Percentiles rank a stretch among this genome's conserved stretches.
These are phyloP conservation scores for Candida hungchunana DNA, from an alignment of 805 yeast genomes.

Conservation along the genomic window DNA sequence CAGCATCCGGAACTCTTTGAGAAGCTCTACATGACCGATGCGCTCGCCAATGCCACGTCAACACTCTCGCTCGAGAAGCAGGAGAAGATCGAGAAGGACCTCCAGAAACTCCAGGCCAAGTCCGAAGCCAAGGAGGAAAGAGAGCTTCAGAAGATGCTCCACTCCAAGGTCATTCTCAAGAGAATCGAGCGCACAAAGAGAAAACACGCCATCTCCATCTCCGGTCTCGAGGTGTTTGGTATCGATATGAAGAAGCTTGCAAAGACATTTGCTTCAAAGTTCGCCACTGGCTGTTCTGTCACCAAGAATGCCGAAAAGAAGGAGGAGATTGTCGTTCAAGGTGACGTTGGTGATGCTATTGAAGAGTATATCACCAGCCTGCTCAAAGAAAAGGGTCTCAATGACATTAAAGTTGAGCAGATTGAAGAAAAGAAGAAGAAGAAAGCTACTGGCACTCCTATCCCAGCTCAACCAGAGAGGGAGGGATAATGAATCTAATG, in stretches of 20 bases:
- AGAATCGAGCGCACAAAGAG: slow-evolving; percentile 87
- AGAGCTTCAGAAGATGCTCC: slow-evolving; percentile 70
- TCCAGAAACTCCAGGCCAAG: slow-evolving; percentile 80
- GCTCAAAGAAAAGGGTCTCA: slow-evolving; percentile 76
- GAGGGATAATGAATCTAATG: slow-evolving; percentile 1
- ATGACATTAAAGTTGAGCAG: slow-evolving; percentile 84
- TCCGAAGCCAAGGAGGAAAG: slow-evolving; percentile 83
- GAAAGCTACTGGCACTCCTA: slow-evolving; percentile 31
- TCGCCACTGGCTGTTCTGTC: slow-evolving; percentile 94
- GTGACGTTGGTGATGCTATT: slow-evolving; percentile 91
- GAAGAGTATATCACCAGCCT: slow-evolving; percentile 68
- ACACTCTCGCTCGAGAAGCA: slow-evolving; percentile 72
- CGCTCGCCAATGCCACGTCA: slow-evolving; percentile 51
- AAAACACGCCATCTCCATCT: slow-evolving; percentile 79
- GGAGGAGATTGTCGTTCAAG: slow-evolving; percentile 89
- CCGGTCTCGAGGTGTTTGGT: slow-evolving; percentile 85
- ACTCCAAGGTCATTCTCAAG: slow-evolving; percentile 79
- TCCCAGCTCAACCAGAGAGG: too few species aligned
- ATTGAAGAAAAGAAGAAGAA: slow-evolving; percentile 78
- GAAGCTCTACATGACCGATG: slow-evolving; percentile 57
- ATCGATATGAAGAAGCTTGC: slow-evolving; percentile 87
- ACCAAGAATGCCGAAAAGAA: slow-evolving; percentile 86
- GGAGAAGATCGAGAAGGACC: slow-evolving; percentile 74
- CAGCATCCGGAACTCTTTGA: slow-evolving; percentile 53
- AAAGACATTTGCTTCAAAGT: slow-evolving; percentile 87